Percentiles rank a stretch among this genome's conserved stretches.
phyloP scores from a whole-genome alignment of 371 early-diverging fungal genomes.

The Lichtheimia corymbifera region DNA sequence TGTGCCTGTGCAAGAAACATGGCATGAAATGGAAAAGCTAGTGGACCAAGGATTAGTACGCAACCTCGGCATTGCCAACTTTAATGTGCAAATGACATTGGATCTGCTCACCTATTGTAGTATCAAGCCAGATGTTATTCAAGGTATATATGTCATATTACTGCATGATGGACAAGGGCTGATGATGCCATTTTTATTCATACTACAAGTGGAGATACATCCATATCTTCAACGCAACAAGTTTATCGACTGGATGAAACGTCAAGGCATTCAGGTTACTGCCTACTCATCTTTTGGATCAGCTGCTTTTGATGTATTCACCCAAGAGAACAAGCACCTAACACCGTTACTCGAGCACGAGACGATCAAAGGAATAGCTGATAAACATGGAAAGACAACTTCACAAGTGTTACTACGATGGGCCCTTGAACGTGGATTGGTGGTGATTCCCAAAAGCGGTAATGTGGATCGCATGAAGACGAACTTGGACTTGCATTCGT shows the following conservation, averaged over 20 bases:
- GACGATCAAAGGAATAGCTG: slow-evolving; percentile 35
- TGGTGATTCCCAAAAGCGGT: slow-evolving; percentile 62
- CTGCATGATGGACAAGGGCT: neutral
- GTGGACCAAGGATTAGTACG: slow-evolving; percentile 26
- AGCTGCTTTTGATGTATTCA: slow-evolving; percentile 24
- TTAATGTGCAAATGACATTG: slow-evolving; percentile 31
- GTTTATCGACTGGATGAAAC: slow-evolving; percentile 28
- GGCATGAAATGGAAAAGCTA: slow-evolving; percentile 27
- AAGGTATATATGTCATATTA: slow-evolving; percentile 7
- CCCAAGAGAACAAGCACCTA: slow-evolving; percentile 5
- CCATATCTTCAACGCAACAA: slow-evolving; percentile 58
- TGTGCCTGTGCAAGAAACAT: slow-evolving; percentile 19
- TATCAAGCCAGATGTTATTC: slow-evolving; percentile 26
- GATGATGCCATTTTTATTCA: neutral
- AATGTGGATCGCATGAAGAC: slow-evolving; percentile 39
- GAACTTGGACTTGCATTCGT: slow-evolving; percentile 21
- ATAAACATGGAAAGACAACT: slow-evolving; percentile 29
- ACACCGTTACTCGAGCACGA: slow-evolving; percentile 23
- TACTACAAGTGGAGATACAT: slow-evolving; percentile 57
- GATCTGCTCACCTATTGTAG: slow-evolving; percentile 37
- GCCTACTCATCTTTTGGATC: slow-evolving; percentile 51
- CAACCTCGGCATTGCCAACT: slow-evolving; percentile 66
- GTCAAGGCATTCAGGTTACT: slow-evolving; percentile 40
- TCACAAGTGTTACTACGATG: slow-evolving; percentile 53
- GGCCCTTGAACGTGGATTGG: slow-evolving; percentile 44